Percentiles rank a stretch among this genome's conserved stretches.
phyloP scores from a whole-genome alignment of 2,329 filamentous ascomycete genomes.

The Colletotrichum camelliae region DNA sequence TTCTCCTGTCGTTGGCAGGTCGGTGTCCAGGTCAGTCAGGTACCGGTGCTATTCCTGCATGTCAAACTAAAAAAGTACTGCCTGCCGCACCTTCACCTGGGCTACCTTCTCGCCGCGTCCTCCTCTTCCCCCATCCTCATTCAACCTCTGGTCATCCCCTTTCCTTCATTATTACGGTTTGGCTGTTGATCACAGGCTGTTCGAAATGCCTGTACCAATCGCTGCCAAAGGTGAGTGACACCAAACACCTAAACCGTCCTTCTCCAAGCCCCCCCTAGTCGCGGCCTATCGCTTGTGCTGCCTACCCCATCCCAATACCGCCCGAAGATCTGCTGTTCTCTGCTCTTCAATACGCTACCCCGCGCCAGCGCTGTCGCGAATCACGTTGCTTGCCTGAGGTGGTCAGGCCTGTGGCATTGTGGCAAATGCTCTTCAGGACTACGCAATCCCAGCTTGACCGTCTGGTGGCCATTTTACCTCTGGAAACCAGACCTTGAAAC shows the following conservation, averaged over 20 bases:
- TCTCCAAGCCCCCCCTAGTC: neutral
- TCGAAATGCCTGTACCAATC: constrained; percentile 21
- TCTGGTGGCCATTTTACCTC: constrained; percentile 7
- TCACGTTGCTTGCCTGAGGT: constrained; percentile 19
- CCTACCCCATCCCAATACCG: constrained; percentile 3
- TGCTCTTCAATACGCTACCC: constrained; percentile 6
- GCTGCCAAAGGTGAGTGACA: constrained; percentile 22
- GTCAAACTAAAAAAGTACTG: neutral
- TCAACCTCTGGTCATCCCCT: neutral
- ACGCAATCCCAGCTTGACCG: constrained; percentile 13
- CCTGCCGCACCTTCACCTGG: neutral
- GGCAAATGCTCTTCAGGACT: constrained; percentile 12
- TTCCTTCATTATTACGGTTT: neutral
- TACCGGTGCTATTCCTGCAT: neutral
- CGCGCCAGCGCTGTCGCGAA: constrained; percentile 15
- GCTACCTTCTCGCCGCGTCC: neutral
- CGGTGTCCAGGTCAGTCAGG: neutral
- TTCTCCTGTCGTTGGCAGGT: neutral
- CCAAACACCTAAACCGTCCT: neutral
- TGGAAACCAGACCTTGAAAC: neutral
- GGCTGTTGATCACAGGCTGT: constrained; percentile 1
- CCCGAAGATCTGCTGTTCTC: constrained; percentile 16
- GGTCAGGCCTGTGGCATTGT: constrained; percentile 23
- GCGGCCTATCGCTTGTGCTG: constrained; percentile 8
- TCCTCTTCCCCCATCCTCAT: neutral